Evolutionary conservation across 768 basidiomycete genomes (phyloP), one percentile per base, ranked within the genome.

Genomic region (Rhizopogon rudus): DNA sequence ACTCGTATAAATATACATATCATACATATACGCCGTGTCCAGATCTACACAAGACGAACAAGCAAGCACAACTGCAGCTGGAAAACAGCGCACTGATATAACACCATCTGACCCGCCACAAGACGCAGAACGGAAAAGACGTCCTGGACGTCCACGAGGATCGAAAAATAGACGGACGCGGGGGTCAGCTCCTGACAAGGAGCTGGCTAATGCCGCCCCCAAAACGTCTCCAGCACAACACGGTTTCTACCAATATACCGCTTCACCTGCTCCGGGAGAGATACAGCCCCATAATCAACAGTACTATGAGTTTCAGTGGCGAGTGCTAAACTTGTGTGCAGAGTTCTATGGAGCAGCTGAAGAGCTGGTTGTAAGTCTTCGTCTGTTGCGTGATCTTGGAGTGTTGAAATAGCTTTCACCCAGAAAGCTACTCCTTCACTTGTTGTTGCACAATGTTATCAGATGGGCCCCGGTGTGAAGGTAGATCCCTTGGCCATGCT

Each of bases 221-320:
- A 75, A 75, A 40, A 67, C 53, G 37, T 58, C 61, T 62, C 62
- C 62, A 42, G 63, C 70, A 43, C 72, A 76, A 41, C 61, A 73
- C 39, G 71, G 70, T 49, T 80, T 81, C 64, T 77, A 80, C 61
- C 73, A 79, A 56, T 73, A 75, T 44, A 68, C 71, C 41, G 67
- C 67, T 46, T 70, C 75, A 29, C 73, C 78, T 44, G 69, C 72
- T 29, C 68, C 78, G 25, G 73, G 79, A 12, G 76, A 76, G 44
- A 73, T 84, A 25, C 81, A 80, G 54, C 74, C 83, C 3, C 82
- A 85, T 59, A 88, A 88, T 65, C 85, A 88, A 58, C 83, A 84
- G 63, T 91, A 88, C 67, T 89, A 88, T 68, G 88, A 91, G 65
- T 91, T 91, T 63, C 89, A 91, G 66, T 91, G 89, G 89, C 82